Conservation (phyloP, 148 eudicot genomes). For the Salicornia ramosissima region DNA sequence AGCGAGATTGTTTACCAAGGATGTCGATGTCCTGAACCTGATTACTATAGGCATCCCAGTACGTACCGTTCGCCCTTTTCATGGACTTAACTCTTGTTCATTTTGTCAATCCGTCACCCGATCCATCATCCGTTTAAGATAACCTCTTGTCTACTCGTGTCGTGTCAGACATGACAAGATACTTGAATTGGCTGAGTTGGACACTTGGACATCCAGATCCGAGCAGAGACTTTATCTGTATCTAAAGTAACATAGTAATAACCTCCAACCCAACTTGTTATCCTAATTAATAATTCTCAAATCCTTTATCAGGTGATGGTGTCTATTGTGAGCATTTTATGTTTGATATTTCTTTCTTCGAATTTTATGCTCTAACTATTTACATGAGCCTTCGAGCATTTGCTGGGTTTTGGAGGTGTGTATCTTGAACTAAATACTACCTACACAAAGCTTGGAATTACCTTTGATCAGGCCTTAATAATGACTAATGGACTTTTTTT, state of each 20-base stretch:
- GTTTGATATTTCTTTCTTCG: slow-evolving; percentile 44
- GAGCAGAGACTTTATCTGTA: no score
- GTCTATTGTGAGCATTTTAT: slow-evolving; percentile 54
- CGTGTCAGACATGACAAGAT: no score
- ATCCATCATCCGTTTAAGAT: slow-evolving; percentile 80
- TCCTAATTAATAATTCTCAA: neutral
- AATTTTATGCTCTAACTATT: slow-evolving; percentile 58
- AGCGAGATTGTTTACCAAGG: slow-evolving; percentile 56
- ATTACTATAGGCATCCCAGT: slow-evolving; percentile 71
- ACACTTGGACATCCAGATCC: no score
- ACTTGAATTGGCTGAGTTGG: no score
- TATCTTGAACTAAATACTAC: neutral
- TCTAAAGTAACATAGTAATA: slow-evolving; percentile 28
- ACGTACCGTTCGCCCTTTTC: no score
- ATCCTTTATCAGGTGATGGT: slow-evolving; percentile 56
- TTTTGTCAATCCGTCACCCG: slow-evolving; percentile 55
- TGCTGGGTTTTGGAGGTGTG: slow-evolving; percentile 93
- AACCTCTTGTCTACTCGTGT: no score
- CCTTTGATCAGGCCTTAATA: neutral
- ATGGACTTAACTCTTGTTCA: neutral
- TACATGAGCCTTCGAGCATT: slow-evolving; percentile 80
- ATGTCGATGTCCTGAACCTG: slow-evolving; percentile 46
- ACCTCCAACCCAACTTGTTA: neutral
- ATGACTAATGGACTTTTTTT: neutral
- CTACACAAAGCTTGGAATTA: neutral